Evolutionary conservation across 2,329 filamentous ascomycete species (phyloP), one percentile per base, ranked within the genome.

Genomic region (Talaromyces marneffei): DNA sequence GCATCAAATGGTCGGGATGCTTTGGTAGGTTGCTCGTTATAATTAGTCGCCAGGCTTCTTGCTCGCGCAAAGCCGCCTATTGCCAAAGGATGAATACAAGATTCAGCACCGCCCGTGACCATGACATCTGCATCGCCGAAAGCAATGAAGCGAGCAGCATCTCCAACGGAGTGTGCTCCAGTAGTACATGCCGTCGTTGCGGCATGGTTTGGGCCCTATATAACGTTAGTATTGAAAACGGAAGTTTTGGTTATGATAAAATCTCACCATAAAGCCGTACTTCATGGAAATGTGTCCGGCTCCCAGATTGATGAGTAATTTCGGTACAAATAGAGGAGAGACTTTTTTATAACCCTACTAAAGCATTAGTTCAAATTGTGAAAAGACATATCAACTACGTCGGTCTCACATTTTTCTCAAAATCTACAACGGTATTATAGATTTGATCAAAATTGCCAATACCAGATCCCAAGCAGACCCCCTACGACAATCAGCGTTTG

Each of bases 131-230:
- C 93, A 72, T 97, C 93, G 6, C 92, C 92, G 70, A 87, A 87
- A n/a, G 88, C 85, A 64, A 99, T 93, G 72, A 97, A 91, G 18
- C 93, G 86, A n/a, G 90, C 87, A 5, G 94, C 94, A 73, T 99
- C 94, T 18, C 93, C 94, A 55, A 99, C 87, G 1, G 92, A 92
- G 77, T 99, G 94, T 0, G 93, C 91, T 10, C 94, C 94, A 0
- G 94, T 99, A 0, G 94, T 97, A 74, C 94, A 99, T 62, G 94
- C 94, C 12, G 94, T 99, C 0, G 93, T 96, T 40, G 86, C 91
- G 1, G 93, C 86, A 75, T 97, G 94, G 71, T 96, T 97, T 4
- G 94, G 94, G 0, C 94, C 94, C 74, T 90, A 79, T 14, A 27
- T 29, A 27, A 29, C 9, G 16, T 54, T n/a, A 25, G 12, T 61